phyloP scores from a whole-genome alignment of 176 grass and related monocot species.

The Oryza glaberrima region DNA sequence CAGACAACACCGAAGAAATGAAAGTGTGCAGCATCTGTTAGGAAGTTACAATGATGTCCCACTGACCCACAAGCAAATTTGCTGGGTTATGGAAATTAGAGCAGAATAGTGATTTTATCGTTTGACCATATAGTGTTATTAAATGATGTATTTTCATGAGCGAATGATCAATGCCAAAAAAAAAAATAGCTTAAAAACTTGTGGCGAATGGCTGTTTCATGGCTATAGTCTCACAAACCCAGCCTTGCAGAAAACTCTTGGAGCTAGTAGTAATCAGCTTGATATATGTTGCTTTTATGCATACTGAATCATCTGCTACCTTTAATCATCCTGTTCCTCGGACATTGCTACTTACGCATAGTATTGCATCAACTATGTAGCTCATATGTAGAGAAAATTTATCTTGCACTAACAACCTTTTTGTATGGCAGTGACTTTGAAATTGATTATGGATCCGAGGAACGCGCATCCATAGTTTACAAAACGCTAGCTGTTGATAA shows the following conservation, averaged over 20 bases:
- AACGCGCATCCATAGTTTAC: constrained; percentile 57
- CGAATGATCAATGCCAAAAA: neutral
- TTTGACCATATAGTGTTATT: neutral
- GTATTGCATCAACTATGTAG: neutral
- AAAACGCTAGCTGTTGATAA: constrained; percentile 63
- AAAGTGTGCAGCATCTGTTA: neutral
- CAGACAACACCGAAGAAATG: neutral
- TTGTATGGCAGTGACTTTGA: constrained; percentile 65
- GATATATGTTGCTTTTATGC: neutral
- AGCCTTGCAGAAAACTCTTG: neutral
- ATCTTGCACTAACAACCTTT: neutral
- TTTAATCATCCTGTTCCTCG: neutral
- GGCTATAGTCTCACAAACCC: neutral
- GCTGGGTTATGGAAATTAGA: neutral
- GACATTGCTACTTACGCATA: neutral
- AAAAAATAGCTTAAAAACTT: neutral
- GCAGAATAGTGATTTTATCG: neutral
- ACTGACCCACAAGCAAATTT: neutral
- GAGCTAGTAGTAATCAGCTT: neutral
- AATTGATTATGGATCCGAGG: constrained; percentile 68
- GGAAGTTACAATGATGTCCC: neutral
- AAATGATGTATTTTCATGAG: constrained; percentile 6
- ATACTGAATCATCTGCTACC: neutral
- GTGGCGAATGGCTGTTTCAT: neutral
- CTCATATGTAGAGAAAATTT: neutral